Evolutionary conservation across 352 stramenopile species (phyloP), one percentile per base, ranked within the genome.

Genomic region (Globisporangium spiculum): DNA sequence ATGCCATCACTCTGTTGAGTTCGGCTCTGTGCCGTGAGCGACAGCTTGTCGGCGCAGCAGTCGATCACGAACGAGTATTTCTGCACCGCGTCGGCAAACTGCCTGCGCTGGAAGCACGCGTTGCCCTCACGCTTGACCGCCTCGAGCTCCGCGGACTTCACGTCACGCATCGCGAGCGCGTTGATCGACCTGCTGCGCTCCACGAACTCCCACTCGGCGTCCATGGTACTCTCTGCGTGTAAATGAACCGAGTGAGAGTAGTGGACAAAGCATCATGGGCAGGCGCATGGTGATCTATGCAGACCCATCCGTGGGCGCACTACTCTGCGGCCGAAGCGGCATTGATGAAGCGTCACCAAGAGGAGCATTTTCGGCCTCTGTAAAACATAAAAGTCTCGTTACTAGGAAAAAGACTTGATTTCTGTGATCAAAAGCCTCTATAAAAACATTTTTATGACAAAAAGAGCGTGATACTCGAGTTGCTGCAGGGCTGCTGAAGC

Each of bases 41-140:
- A 34, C 18, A 65, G 34, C 22, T 58, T 52, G 18, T 62, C 53
- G 10, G 68, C 0, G n/a, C 56, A 68, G 32, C 58, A 55, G 0
- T 77, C 65, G n/a, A 87, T 53, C 2, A 79, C 68, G n/a, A 71
- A 69, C 3, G 70, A 75, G 70, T 92, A 94, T 10, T 77, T 66
- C 26, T 72, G 63, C 22, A 83, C 77, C 1, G 86, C 86, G n/a
- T 89, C 73, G 0, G 48, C 38, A 34, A 77, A 84, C 14, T 63
- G 63, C 24, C 75, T 54, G 55, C 75, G 75, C 70, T 89, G 80
- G 67, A 92, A 92, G 8, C 79, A 68, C 30, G 57, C 59, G 22
- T 93, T 94, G 48, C 81, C 86, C 16, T 91, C 69, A 52, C 72
- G 69, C 68, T 94, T 94, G 34, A 81, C 54, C 0, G 65, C 70